Conservation (phyloP, 352 stramenopile species). For the Globisporangium nagaii region DNA sequence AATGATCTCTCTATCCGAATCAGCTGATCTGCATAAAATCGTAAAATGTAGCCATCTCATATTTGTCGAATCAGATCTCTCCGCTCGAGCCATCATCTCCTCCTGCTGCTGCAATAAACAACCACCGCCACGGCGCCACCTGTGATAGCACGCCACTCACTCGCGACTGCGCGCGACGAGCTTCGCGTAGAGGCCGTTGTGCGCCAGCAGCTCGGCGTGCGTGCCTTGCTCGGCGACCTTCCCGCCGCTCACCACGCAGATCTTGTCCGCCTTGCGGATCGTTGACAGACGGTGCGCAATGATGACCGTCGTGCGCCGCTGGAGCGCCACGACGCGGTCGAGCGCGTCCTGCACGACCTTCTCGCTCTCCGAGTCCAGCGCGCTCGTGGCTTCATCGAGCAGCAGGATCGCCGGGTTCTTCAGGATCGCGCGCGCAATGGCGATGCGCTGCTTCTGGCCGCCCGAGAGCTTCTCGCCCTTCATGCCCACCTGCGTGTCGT, state of each 20-base stretch:
- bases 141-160: not conserved
- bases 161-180: constrained; percentile 1
- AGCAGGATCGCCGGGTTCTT: constrained; percentile 22
- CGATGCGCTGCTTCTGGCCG: constrained; percentile 95
- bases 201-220: constrained; percentile 6
- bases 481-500: constrained; percentile 85
- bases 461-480: constrained; percentile 52
- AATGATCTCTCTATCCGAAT: too few species aligned
- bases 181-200: constrained; percentile 6
- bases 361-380: constrained; percentile 33
- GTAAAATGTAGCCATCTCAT: too few species aligned
- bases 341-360: constrained; percentile 21
- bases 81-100: too few species aligned
- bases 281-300: constrained; percentile 16
- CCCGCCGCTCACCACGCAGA: constrained; percentile 11
- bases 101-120: too few species aligned
- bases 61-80: too few species aligned
- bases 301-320: constrained; percentile 40
- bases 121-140: too few species aligned
- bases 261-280: constrained; percentile 20
- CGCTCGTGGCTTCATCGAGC: constrained; percentile 37
- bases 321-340: constrained; percentile 14
- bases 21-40: too few species aligned
- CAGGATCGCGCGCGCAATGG: constrained; percentile 71
- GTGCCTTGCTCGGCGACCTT: constrained; percentile 12